Conservation (phyloP, 768 basidiomycete genomes). For the Epithele typhae region DNA sequence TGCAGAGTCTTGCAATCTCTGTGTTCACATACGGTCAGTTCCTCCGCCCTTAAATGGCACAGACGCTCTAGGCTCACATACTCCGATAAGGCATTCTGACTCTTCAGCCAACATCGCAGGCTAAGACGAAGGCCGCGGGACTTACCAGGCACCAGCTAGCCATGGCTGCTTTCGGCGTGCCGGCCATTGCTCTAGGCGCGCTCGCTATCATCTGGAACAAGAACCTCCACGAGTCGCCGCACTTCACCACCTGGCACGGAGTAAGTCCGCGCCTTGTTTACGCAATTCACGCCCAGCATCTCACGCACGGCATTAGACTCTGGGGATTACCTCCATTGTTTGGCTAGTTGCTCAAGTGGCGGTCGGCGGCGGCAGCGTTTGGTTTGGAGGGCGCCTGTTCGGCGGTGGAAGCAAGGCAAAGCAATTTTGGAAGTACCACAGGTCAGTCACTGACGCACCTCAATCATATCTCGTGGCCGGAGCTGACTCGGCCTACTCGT, state of each 20-base stretch:
- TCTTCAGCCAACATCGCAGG: conserved; percentile 68
- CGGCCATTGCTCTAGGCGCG: conserved; percentile 55
- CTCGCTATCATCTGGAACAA: conserved; percentile 65
- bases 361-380: conserved; percentile 73
- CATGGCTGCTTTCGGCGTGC: conserved; percentile 51
- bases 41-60: background rate
- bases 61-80: background rate
- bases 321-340: conserved; percentile 57
- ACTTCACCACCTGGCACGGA: conserved; percentile 75
- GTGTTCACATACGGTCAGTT: conserved; percentile 39
- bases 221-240: conserved; percentile 38
- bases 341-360: conserved; percentile 61
- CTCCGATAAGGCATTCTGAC: conserved; percentile 60
- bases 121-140: conserved; percentile 61
- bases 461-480: background rate
- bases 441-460: conserved; percentile 34
- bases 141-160: conserved; percentile 66
- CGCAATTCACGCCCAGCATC: too few relatives aligned
- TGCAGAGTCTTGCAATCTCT: conserved; percentile 30
- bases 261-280: conserved; percentile 46
- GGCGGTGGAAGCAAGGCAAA: conserved; percentile 73
- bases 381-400: conserved; percentile 65
- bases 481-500: too few relatives aligned
- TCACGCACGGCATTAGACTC: conserved; percentile 28
- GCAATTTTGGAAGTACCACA: conserved; percentile 78